phyloP scores from a whole-genome alignment of 176 grass and related monocot genomes.

The Pontederia paniculata region DNA sequence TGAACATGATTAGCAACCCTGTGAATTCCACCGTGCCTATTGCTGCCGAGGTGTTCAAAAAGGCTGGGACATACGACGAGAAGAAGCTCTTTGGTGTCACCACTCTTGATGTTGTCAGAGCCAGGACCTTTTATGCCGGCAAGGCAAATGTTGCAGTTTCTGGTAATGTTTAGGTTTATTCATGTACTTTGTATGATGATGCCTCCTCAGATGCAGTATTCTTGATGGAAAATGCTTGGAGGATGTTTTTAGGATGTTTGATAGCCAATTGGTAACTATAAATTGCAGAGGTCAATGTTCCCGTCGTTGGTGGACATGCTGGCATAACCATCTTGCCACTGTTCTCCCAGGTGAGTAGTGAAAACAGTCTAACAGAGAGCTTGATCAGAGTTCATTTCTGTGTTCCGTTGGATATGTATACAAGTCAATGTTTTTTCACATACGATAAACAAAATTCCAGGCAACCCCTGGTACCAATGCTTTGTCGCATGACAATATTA shows the following conservation, averaged over 20 bases:
- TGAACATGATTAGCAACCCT: constrained; percentile 97
- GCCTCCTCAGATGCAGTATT: background rate
- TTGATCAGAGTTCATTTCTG: background rate
- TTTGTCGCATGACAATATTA: constrained; percentile 55
- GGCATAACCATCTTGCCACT: constrained; percentile 79
- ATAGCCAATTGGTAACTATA: background rate
- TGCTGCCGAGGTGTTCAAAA: constrained; percentile 88
- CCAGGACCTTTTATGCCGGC: constrained; percentile 83
- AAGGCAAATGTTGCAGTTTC: constrained; percentile 62
- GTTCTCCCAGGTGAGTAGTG: constrained; percentile 57
- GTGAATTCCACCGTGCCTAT: constrained; percentile 85
- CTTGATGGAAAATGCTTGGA: no score
- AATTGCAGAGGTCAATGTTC: constrained; percentile 64
- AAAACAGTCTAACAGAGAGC: no score
- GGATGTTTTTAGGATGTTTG: background rate
- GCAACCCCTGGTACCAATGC: constrained; percentile 62
- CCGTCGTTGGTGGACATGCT: constrained; percentile 79
- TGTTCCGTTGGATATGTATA: background rate
- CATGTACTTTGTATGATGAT: background rate
- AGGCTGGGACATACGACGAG: constrained; percentile 73
- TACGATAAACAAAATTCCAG: constrained; percentile 6
- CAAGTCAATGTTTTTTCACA: background rate
- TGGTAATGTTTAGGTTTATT: constrained; percentile 7
- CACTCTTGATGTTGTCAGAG: constrained; percentile 79
- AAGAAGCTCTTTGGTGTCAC: constrained; percentile 91